A percentile compares a stretch with the other conserved stretches of the same genome.
phyloP scores from a whole-genome alignment of 495 filamentous ascomycete genomes.

The Hypoxylon lienhwacheense region DNA sequence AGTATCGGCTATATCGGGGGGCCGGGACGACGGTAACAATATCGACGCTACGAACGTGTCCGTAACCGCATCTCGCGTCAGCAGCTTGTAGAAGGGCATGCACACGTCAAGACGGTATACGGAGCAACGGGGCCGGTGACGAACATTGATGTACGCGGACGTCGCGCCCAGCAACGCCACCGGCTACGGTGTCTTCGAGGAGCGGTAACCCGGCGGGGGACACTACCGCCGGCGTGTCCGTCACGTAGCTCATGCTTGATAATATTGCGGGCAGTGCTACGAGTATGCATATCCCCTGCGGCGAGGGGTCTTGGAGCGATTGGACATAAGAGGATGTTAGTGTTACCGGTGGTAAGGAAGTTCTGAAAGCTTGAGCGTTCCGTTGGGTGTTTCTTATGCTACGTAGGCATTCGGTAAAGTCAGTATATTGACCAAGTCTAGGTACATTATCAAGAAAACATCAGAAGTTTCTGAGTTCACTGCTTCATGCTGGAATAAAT shows the following conservation, averaged over 20 bases:
- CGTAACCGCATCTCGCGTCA: conserved; percentile 51
- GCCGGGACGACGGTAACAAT: no score
- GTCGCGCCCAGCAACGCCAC: conserved; percentile 61
- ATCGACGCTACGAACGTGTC: conserved; percentile 62
- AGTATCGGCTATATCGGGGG: conserved; percentile 71
- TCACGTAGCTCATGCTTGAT: conserved; percentile 59
- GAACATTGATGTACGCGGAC: conserved; percentile 60
- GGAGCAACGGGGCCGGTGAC: conserved; percentile 59
- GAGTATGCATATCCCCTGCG: conserved; percentile 57
- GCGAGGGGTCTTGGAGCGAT: conserved; percentile 46
- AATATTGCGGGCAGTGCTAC: conserved; percentile 55
- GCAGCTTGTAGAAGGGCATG: conserved; percentile 58
- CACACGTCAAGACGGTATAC: conserved; percentile 68
- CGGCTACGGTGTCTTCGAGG: conserved; percentile 64
- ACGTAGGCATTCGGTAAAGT: no score
- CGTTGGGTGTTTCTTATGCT: conserved; percentile 29
- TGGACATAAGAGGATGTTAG: conserved; percentile 54
- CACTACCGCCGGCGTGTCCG: conserved; percentile 63
- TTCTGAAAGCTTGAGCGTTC: conserved; percentile 47
- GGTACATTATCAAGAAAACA: no score
- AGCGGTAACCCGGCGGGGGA: conserved; percentile 63
- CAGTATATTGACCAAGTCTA: no score
- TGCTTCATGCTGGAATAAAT: no score
- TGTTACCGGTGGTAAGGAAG: conserved; percentile 50
- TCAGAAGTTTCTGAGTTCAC: no score